Percentiles rank a stretch among this genome's conserved stretches.
phyloP scores from a whole-genome alignment of 495 filamentous ascomycete species.

The Parathielavia appendiculata region DNA sequence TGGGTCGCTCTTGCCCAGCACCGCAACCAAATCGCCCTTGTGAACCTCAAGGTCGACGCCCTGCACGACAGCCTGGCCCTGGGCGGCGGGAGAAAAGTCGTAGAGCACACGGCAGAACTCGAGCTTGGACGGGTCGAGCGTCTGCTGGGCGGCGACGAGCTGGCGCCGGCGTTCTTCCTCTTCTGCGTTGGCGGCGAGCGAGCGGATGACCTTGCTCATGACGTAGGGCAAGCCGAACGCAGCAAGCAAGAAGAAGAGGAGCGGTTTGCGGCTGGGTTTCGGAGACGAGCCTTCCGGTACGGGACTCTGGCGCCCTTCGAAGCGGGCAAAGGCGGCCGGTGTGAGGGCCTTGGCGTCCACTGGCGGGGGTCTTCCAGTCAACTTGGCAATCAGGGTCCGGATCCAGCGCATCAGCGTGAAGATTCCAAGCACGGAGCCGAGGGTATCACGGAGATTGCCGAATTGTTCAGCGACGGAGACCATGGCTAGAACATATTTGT shows the following conservation, averaged over 20 bases:
- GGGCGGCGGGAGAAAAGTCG: slow-evolving; percentile 78
- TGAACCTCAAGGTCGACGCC: slow-evolving; percentile 87
- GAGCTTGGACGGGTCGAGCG: slow-evolving; percentile 78
- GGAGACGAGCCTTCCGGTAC: slow-evolving; percentile 43
- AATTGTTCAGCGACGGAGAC: slow-evolving; percentile 97
- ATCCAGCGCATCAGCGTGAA: slow-evolving; percentile 95
- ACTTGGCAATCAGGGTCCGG: slow-evolving; percentile 79
- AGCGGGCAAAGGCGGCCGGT: slow-evolving; percentile 81
- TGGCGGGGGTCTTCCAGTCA: slow-evolving; percentile 89
- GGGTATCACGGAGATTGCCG: slow-evolving; percentile 83
- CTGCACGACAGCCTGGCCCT: slow-evolving; percentile 50
- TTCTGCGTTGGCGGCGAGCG: slow-evolving; percentile 76
- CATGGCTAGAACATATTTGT: slow-evolving; percentile 64
- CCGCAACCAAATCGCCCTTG: slow-evolving; percentile 93
- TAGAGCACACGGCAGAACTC: slow-evolving; percentile 93
- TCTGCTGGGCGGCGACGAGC: slow-evolving; percentile 39
- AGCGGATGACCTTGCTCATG: slow-evolving; percentile 88
- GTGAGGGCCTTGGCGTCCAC: slow-evolving; percentile 82
- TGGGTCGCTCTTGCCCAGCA: slow-evolving; percentile 88
- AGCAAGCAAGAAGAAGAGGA: slow-evolving; percentile 90
- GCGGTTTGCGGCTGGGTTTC: slow-evolving; percentile 84
- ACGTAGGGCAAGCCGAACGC: slow-evolving; percentile 93
- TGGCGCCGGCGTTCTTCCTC: slow-evolving; percentile 64
- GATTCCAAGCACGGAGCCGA: slow-evolving; percentile 91
- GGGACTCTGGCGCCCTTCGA: slow-evolving; percentile 56